Conservation (phyloP, 2,329 filamentous ascomycete genomes). For the Dothistroma pini region DNA sequence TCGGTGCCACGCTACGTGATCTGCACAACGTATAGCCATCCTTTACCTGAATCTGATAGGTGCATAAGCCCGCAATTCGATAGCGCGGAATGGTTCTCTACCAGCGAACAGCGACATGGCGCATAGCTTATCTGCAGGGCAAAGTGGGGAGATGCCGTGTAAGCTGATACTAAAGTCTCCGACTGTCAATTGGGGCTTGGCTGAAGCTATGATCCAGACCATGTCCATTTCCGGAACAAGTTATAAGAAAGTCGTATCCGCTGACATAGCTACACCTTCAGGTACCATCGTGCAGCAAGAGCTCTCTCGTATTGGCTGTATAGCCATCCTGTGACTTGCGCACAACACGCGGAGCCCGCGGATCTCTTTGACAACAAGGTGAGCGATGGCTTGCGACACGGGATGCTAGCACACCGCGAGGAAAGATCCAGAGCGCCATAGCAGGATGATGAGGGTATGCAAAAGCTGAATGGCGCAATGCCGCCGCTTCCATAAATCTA, state of each 20-base stretch:
- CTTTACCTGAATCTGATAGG: neutral
- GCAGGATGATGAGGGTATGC: neutral
- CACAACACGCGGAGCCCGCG: slow-evolving; percentile 17
- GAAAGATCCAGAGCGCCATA: neutral
- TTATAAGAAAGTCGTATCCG: neutral
- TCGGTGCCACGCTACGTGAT: neutral
- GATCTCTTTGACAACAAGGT: neutral
- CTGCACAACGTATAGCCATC: neutral
- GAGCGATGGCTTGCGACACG: neutral
- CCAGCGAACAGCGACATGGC: neutral
- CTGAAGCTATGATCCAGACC: slow-evolving; percentile 2
- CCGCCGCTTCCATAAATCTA: neutral
- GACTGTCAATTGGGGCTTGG: neutral
- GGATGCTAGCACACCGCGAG: neutral
- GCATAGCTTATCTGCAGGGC: neutral
- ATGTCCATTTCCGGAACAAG: neutral
- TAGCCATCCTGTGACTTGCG: neutral
- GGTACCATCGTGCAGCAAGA: neutral
- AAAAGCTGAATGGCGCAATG: neutral
- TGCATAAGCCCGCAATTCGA: neutral
- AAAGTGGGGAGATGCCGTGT: neutral
- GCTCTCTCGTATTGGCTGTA: neutral
- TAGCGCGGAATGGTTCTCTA: neutral
- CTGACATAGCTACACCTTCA: neutral
- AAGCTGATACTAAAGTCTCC: neutral